Evolutionary conservation across 805 yeast species (phyloP).

Genomic region (Kregervanrija pseudodelftensis): DNA sequence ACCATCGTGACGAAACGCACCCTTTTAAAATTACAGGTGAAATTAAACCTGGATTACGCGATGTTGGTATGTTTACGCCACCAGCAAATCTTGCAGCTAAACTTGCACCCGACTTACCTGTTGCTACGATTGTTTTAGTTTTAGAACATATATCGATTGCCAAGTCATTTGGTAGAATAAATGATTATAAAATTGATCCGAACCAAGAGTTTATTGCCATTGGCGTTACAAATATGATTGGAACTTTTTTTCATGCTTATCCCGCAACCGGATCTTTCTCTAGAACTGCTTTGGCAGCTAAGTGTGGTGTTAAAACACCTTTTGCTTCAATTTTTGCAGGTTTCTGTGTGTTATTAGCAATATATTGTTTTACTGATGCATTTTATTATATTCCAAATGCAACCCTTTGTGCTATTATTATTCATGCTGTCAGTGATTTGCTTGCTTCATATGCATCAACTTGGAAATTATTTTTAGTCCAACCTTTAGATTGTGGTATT

Average conservation of each 20-base stretch:
- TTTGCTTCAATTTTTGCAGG: conserved; percentile 89
- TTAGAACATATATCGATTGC: conserved; percentile 90
- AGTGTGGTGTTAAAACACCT: conserved; percentile 95
- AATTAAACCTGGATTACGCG: conserved; percentile 75
- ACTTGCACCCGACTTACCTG: conserved; percentile 75
- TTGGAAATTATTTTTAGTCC: conserved; percentile 59
- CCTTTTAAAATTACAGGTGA: conserved; percentile 59
- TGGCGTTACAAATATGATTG: conserved; percentile 83
- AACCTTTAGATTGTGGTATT: conserved; percentile 68
- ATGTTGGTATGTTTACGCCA: conserved; percentile 65
- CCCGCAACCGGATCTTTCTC: conserved; percentile 96
- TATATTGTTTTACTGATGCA: conserved; percentile 74
- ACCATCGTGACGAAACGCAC: conserved; percentile 27
- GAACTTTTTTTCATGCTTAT: conserved; percentile 86
- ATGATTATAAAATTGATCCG: conserved; percentile 83
- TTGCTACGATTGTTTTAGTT: conserved; percentile 73
- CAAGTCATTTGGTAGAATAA: conserved; percentile 85
- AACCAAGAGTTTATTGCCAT: conserved; percentile 92
- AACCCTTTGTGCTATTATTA: conserved; percentile 75
- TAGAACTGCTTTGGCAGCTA: conserved; percentile 85
- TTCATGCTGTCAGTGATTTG: conserved; percentile 90
- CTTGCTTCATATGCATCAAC: conserved; percentile 63
- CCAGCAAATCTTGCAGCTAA: conserved; percentile 52
- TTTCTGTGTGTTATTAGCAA: conserved; percentile 74
- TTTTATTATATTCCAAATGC: conserved; percentile 89